These are phyloP conservation scores for Solanum appendiculatum DNA, from an alignment of 257 asterid genomes.

Conservation along the genomic window DNA sequence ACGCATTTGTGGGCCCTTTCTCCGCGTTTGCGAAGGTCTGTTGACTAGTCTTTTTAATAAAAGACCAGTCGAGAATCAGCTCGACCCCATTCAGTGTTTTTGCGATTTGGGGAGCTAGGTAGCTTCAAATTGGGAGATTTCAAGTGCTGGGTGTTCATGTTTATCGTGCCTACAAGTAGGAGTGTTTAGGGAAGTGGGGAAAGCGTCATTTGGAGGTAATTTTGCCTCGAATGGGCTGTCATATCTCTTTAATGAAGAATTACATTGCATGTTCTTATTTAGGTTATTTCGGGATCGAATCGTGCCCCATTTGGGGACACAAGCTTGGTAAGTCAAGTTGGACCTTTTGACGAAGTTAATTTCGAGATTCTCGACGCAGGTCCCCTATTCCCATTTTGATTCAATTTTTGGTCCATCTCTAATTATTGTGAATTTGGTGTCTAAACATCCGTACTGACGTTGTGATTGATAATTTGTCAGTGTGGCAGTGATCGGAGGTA, in stretches of 20 bases:
- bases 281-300: not conserved
- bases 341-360: not conserved
- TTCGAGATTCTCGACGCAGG: not conserved
- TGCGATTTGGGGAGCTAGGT: not conserved
- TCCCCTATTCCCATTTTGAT: too few relatives aligned
- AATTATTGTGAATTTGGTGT: not conserved
- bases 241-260: not conserved
- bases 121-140: not conserved
- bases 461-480: not conserved
- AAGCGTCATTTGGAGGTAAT: not conserved
- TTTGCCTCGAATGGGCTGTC: not conserved
- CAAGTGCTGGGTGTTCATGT: not conserved
- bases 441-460: not conserved
- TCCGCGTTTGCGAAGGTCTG: not conserved
- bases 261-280: too few relatives aligned
- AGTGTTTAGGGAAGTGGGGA: not conserved
- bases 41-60: not conserved
- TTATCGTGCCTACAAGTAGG: not conserved
- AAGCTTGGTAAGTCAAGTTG: not conserved
- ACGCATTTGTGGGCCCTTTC: not conserved
- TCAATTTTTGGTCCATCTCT: not conserved
- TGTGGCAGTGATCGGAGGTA: not conserved
- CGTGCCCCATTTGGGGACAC: not conserved
- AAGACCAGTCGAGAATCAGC: not conserved
- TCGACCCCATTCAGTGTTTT: not conserved